Conservation (phyloP, 1,284 basidiomycete genomes). For the Fistulinella staudtii region DNA sequence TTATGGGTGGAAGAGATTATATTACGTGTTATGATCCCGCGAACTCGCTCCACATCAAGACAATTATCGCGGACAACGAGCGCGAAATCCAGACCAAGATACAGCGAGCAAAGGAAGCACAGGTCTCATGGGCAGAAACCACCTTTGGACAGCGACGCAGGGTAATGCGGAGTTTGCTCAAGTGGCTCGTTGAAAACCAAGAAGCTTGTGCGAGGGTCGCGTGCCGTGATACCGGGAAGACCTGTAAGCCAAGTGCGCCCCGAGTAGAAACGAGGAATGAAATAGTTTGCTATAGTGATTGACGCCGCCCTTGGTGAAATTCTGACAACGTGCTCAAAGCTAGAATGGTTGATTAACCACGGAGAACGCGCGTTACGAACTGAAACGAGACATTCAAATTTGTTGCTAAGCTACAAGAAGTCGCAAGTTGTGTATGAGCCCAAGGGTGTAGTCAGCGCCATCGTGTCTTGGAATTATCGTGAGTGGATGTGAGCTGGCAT, state of each 20-base stretch:
- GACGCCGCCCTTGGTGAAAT: slow-evolving; percentile 91
- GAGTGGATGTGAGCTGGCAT: slow-evolving; percentile 28
- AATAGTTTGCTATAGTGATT: slow-evolving; percentile 51
- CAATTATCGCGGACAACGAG: slow-evolving; percentile 63
- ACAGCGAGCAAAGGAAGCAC: slow-evolving; percentile 59
- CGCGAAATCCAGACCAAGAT: slow-evolving; percentile 73
- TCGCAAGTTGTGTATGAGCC: slow-evolving; percentile 86
- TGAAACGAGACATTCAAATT: slow-evolving; percentile 65
- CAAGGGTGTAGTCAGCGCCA: slow-evolving; percentile 88
- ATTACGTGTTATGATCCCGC: slow-evolving; percentile 92
- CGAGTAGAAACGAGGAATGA: not conserved
- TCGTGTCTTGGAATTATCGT: slow-evolving; percentile 96
- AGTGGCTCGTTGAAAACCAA: slow-evolving; percentile 89
- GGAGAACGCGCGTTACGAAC: slow-evolving; percentile 75
- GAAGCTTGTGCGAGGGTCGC: slow-evolving; percentile 85
- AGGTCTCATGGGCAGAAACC: slow-evolving; percentile 66
- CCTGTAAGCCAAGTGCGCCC: slow-evolving; percentile 54
- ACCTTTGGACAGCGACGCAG: slow-evolving; percentile 75
- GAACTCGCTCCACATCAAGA: slow-evolving; percentile 75
- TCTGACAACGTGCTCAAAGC: slow-evolving; percentile 82
- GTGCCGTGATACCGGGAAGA: slow-evolving; percentile 94
- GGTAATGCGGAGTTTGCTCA: slow-evolving; percentile 80
- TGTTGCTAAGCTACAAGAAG: slow-evolving; percentile 84
- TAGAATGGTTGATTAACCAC: slow-evolving; percentile 82
- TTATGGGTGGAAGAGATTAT: slow-evolving; percentile 53